Evolutionary conservation across 2,329 filamentous ascomycete genomes (phyloP).

Genomic region (Simplicillium aogashimaense): DNA sequence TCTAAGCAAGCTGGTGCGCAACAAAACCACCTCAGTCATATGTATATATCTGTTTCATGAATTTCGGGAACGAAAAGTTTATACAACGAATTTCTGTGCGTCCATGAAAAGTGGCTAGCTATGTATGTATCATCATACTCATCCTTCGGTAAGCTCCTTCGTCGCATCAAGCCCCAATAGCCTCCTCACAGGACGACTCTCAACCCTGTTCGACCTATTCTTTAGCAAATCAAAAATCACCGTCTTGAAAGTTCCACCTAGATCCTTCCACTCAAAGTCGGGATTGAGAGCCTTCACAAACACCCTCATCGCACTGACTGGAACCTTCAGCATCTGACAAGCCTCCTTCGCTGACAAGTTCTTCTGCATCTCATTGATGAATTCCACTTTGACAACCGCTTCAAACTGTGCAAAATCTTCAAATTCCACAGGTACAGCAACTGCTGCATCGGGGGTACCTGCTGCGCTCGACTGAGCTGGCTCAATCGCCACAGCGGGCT

Average conservation of each 20-base stretch:
- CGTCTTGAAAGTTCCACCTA: slow-evolving; percentile 7
- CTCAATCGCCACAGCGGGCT: neutral
- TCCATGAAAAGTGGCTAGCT: no score
- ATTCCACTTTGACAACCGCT: slow-evolving; percentile 2
- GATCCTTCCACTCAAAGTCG: slow-evolving; percentile 8
- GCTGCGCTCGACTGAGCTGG: neutral
- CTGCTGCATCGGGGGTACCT: neutral
- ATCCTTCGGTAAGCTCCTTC: neutral
- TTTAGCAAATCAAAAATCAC: slow-evolving; percentile 7
- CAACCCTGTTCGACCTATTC: slow-evolving; percentile 5
- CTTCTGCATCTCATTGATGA: slow-evolving; percentile 6
- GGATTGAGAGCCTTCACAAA: slow-evolving; percentile 10
- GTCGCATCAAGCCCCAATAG: slow-evolving; percentile 2
- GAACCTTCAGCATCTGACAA: slow-evolving; percentile 7
- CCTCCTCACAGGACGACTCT: slow-evolving; percentile 6
- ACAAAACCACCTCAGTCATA: no score
- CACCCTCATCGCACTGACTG: slow-evolving; percentile 6
- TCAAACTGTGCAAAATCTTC: slow-evolving; percentile 2
- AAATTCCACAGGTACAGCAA: slow-evolving; percentile 1
- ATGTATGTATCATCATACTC: no score
- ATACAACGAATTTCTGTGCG: no score
- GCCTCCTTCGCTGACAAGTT: slow-evolving; percentile 6
- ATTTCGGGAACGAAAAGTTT: no score
- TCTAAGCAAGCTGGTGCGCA: no score
- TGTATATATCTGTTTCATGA: no score